These are phyloP conservation scores for Pezicula radicicola DNA, from an alignment of 2,329 filamentous ascomycete species.

Conservation along the genomic window DNA sequence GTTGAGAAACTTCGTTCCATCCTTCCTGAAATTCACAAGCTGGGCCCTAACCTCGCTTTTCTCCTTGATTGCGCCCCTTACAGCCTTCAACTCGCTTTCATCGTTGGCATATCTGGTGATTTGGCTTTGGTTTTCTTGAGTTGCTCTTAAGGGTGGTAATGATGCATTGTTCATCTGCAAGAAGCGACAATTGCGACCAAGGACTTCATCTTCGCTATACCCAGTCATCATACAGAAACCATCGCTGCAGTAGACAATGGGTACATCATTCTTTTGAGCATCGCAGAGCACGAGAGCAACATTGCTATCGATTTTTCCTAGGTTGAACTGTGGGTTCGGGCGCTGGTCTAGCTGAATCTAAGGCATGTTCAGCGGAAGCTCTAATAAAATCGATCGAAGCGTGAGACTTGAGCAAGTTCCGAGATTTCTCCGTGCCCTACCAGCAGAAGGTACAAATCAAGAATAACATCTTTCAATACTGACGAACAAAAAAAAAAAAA, in stretches of 20 bases:
- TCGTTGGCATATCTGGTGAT: constrained; percentile 84
- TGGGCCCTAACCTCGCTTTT: constrained; percentile 81
- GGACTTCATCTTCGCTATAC: constrained; percentile 81
- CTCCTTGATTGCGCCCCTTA: constrained; percentile 70
- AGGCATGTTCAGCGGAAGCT: background rate
- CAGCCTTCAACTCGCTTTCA: constrained; percentile 71
- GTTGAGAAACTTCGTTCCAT: constrained; percentile 90
- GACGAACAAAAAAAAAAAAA: background rate
- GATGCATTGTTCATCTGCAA: constrained; percentile 80
- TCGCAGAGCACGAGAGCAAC: constrained; percentile 95
- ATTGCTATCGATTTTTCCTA: constrained; percentile 87
- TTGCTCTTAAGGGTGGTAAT: constrained; percentile 23
- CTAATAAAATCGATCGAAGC: background rate
- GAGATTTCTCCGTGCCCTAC: background rate
- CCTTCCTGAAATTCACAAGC: constrained; percentile 90
- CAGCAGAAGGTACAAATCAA: too few species aligned
- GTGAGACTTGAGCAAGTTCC: background rate
- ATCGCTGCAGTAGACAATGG: constrained; percentile 92
- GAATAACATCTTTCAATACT: too few species aligned
- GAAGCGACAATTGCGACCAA: constrained; percentile 90
- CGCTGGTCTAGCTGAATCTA: constrained; percentile 63
- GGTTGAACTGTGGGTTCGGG: constrained; percentile 78
- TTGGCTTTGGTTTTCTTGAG: constrained; percentile 68
- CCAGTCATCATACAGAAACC: constrained; percentile 91
- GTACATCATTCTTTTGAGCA: constrained; percentile 80